phyloP scores from a whole-genome alignment of 2,329 filamentous ascomycete species.

The Cercospora zeae-maydis region DNA sequence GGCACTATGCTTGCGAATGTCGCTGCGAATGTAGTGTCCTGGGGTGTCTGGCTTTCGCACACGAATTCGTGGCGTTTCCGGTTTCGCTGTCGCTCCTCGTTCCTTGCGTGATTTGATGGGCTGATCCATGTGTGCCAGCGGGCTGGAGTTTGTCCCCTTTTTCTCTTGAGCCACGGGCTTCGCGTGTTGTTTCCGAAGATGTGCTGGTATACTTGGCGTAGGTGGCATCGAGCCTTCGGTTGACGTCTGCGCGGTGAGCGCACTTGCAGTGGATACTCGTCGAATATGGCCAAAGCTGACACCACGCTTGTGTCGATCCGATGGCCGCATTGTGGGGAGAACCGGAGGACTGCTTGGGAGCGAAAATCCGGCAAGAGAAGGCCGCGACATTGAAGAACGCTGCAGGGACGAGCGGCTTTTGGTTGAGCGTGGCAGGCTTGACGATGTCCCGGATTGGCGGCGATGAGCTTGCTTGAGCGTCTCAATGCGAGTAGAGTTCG shows the following conservation, averaged over 20 bases:
- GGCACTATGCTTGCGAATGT: constrained; percentile 76
- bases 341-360: constrained; percentile 49
- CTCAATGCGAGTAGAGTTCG: constrained; percentile 43
- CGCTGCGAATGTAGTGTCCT: constrained; percentile 63
- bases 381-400: constrained; percentile 36
- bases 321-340: constrained; percentile 45
- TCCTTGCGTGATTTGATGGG: constrained; percentile 38
- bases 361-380: constrained; percentile 47
- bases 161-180: constrained; percentile 23
- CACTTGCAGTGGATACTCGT: constrained; percentile 43
- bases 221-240: constrained; percentile 24
- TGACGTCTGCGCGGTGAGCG: constrained; percentile 34
- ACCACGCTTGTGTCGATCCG: constrained; percentile 55
- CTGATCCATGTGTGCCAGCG: constrained; percentile 31
- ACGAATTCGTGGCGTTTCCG: constrained; percentile 34
- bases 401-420: constrained; percentile 35
- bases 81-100: constrained; percentile 21
- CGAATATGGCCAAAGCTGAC: constrained; percentile 61
- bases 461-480: constrained; percentile 34
- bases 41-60: constrained; percentile 43
- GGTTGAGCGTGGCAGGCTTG: constrained; percentile 34
- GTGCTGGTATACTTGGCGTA: constrained; percentile 29
- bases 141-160: constrained; percentile 30
- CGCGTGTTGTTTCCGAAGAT: constrained; percentile 26
- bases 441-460: constrained; percentile 26